phyloP scores from a whole-genome alignment of 495 filamentous ascomycete genomes.

The Zalerion maritima region DNA sequence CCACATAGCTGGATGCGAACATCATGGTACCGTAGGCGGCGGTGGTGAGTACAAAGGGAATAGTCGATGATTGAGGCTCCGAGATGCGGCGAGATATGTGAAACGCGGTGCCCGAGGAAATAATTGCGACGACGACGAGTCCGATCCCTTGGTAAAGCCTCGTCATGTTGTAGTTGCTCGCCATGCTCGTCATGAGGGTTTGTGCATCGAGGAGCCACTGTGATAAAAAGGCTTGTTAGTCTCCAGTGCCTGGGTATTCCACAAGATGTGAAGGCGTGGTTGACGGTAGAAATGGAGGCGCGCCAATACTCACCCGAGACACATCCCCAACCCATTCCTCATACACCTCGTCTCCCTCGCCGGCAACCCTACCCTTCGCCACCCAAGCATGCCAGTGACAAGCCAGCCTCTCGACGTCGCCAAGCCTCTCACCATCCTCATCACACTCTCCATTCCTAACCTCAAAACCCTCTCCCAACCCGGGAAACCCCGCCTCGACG shows the following conservation, averaged over 20 bases:
- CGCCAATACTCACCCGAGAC: constrained; percentile 17
- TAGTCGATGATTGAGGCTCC: constrained; percentile 11
- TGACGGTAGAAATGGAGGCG: too few species aligned
- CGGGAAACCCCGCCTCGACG: constrained; percentile 53
- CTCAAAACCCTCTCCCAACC: too few species aligned
- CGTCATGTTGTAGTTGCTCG: constrained; percentile 74
- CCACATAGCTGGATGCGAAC: constrained; percentile 95
- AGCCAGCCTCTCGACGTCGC: constrained; percentile 42
- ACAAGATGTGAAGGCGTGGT: too few species aligned
- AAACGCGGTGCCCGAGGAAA: constrained; percentile 6
- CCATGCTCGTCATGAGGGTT: constrained; percentile 63
- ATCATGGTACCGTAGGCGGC: constrained; percentile 69
- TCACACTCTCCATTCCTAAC: too few species aligned
- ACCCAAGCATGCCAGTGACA: constrained; percentile 44
- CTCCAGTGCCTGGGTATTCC: too few species aligned
- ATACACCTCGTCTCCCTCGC: constrained; percentile 6
- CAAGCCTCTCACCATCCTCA: too few species aligned
- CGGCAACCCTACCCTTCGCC: constrained; percentile 6
- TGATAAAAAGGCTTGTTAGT: too few species aligned
- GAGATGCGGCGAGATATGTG: constrained; percentile 3
- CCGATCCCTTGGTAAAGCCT: constrained; percentile 19
- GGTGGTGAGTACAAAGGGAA: constrained; percentile 25
- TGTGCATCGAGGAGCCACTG: constrained; percentile 59
- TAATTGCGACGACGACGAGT: constrained; percentile 11
- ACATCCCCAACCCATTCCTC: constrained; percentile 13